Evolutionary conservation across 2,329 filamentous ascomycete species (phyloP).

Genomic region (Hypoxylon sp.): DNA sequence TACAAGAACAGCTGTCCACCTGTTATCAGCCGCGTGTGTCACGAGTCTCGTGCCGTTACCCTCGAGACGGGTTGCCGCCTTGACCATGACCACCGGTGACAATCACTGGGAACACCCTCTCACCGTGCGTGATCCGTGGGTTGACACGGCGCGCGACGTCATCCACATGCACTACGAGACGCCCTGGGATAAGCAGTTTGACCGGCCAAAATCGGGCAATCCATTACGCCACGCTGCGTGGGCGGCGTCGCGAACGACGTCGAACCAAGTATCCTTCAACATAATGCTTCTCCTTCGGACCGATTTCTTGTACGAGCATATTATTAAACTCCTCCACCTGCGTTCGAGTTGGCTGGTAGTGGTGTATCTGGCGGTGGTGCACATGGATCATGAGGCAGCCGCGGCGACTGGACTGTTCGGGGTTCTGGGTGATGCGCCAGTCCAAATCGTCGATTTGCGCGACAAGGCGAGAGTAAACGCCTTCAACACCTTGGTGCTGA

Average conservation of each 20-base stretch:
- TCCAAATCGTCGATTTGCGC: constrained; percentile 7
- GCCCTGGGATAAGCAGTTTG: not conserved
- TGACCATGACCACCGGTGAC: not conserved
- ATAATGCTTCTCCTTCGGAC: not conserved
- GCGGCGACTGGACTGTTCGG: not conserved
- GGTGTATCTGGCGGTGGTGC: not conserved
- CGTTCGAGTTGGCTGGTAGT: constrained; percentile 1
- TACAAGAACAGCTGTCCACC: not conserved
- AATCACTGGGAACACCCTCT: not conserved
- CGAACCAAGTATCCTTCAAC: not conserved
- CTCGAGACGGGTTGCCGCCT: not conserved
- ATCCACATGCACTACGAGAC: not conserved
- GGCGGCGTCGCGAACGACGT: not conserved
- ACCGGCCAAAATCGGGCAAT: not conserved
- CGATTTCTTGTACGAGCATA: not conserved
- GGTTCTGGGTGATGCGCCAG: not conserved
- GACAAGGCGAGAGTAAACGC: constrained; percentile 2
- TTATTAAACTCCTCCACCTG: not conserved
- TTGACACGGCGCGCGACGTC: not conserved
- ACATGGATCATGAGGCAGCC: not conserved
- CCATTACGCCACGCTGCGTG: not conserved
- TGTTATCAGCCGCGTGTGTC: not conserved
- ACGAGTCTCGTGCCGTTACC: not conserved
- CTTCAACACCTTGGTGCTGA: not conserved
- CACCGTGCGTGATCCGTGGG: not conserved